phyloP scores from a whole-genome alignment of 129 eudicot genomes.

The Helianthus annuus region DNA sequence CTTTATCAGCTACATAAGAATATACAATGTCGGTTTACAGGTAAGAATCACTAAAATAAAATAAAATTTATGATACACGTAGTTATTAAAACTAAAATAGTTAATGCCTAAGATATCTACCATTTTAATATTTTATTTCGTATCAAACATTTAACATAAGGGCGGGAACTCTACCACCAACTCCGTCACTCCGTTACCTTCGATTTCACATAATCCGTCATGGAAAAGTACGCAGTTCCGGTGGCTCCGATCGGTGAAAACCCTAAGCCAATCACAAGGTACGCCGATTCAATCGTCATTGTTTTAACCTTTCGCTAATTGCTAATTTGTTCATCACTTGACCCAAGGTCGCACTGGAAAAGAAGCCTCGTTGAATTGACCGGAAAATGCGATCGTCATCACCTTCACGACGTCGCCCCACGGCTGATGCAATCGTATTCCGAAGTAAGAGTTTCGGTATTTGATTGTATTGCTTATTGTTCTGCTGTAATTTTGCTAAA shows the following conservation, averaged over 20 bases:
- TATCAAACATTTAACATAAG: no score
- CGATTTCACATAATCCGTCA: slow-evolving; percentile 12
- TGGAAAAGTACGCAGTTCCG: slow-evolving; percentile 56
- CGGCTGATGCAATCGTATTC: slow-evolving; percentile 64
- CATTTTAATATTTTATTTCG: no score
- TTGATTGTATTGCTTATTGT: background rate
- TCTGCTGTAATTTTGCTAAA: background rate
- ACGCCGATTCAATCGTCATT: background rate
- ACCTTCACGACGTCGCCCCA: slow-evolving; percentile 45
- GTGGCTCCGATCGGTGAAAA: slow-evolving; percentile 33
- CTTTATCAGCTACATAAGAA: no score
- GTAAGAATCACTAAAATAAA: no score
- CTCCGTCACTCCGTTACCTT: no score
- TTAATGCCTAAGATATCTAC: no score
- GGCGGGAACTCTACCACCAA: no score
- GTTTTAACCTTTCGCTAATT: background rate
- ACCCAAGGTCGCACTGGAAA: slow-evolving; percentile 59
- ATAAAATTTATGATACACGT: no score
- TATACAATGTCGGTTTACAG: no score
- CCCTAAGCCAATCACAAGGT: slow-evolving; percentile 43
- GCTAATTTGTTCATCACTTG: background rate
- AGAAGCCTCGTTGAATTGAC: slow-evolving; percentile 57
- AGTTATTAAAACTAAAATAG: no score
- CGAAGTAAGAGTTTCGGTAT: slow-evolving; percentile 34
- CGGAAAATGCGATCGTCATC: slow-evolving; percentile 51